Evolutionary conservation across 2,329 filamentous ascomycete species (phyloP).

Genomic region (Apiospora hydei): DNA sequence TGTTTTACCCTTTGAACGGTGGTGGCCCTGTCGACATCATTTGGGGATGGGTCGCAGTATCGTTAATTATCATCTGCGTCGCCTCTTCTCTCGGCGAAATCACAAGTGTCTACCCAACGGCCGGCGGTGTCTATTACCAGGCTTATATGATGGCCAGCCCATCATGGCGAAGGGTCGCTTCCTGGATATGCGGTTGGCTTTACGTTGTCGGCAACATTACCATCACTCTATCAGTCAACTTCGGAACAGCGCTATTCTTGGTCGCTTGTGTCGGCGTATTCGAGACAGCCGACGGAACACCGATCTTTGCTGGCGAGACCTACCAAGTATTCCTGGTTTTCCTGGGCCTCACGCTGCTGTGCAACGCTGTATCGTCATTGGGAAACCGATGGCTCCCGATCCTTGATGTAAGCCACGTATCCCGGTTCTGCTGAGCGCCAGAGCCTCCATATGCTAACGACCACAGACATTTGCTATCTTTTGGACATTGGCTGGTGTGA

Average conservation of each 20-base stretch:
- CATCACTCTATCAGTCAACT: slow-evolving; percentile 84
- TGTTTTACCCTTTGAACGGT: slow-evolving; percentile 71
- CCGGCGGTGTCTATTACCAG: slow-evolving; percentile 81
- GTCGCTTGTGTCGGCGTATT: slow-evolving; percentile 65
- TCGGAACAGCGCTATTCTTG: slow-evolving; percentile 74
- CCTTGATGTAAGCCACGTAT: slow-evolving; percentile 65
- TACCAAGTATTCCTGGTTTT: slow-evolving; percentile 79
- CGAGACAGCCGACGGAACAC: slow-evolving; percentile 50
- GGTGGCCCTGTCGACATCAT: slow-evolving; percentile 75
- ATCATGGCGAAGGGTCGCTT: slow-evolving; percentile 66
- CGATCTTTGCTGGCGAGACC: slow-evolving; percentile 54
- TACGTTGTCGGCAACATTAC: slow-evolving; percentile 83
- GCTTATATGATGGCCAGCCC: slow-evolving; percentile 75
- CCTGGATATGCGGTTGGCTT: slow-evolving; percentile 78
- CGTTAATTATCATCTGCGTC: slow-evolving; percentile 74
- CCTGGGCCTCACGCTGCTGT: slow-evolving; percentile 70
- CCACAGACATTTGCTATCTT: slow-evolving; percentile 72
- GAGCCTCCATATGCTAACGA: slow-evolving; percentile 18
- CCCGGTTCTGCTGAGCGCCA: slow-evolving; percentile 21
- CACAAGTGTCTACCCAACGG: slow-evolving; percentile 78
- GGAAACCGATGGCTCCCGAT: slow-evolving; percentile 72
- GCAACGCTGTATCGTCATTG: slow-evolving; percentile 70
- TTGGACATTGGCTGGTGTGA: slow-evolving; percentile 76
- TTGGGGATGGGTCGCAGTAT: slow-evolving; percentile 75
- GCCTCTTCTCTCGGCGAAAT: slow-evolving; percentile 76